Base-by-base conservation (phyloP, 1,284 basidiomycete species). In the Fomitopsis pinicola region DNA sequence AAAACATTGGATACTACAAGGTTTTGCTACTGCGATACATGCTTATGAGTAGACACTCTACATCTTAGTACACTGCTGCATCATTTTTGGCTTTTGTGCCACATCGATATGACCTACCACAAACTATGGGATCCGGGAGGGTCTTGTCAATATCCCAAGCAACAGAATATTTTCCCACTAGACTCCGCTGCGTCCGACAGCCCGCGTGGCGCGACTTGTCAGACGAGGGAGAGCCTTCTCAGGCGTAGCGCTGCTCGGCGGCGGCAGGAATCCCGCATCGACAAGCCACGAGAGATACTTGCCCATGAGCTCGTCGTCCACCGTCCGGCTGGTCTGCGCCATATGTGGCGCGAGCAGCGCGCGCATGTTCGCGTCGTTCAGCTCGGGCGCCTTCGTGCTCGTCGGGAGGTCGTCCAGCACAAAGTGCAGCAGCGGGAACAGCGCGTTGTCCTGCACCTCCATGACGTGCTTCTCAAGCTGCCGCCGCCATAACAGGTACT, bases 401-500 rank as follows among this genome's bases (percentile, higher is more conserved):
- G 96, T 97, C 3, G 97, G 97, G 45, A 99, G 80, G 75, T 99
- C 97, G 73, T 98, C 97, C 22, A 99, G 80, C 22, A 98, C 97
- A 70, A 98, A 98, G 77, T 99, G 96, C 28, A 99, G 82, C 12
- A 99, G 80, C 3, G 97, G 97, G 85, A 98, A 99, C 46, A 99
- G 82, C 2, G 97, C 97, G 68, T 99, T 99, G 76, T 98, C 95
- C 77, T 96, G 90, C 22, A 85, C 85, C 65, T 94, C 89, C 80
- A 98, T 88, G 54, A 98, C 96, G 74, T 98, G 96, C 69, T 93
- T 91, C 76, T 99, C 97, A 61, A 99, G 86, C 72, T 87, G 87
- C 33, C 91, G 85, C 53, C 97, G 84, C 97, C 97, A 99, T 5
- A 89, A 80, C 56, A 98, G 77, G 78, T 99, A 99, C 72, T 98